Evolutionary conservation across 805 yeast species (phyloP), one percentile per base, ranked within the genome.

Genomic region (Torulaspora quercuum): DNA sequence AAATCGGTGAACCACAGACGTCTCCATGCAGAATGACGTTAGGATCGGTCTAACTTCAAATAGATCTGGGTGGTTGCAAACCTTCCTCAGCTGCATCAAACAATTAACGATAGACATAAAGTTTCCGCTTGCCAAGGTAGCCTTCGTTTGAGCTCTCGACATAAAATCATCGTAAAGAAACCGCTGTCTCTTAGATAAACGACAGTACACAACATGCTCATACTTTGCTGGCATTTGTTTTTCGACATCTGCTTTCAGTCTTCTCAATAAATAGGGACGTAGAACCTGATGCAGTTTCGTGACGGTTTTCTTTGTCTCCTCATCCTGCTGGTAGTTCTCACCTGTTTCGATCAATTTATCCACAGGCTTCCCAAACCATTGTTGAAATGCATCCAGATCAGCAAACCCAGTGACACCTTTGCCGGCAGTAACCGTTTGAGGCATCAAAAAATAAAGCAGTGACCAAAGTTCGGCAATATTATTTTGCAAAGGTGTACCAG

Each of bases 181-280:
- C 42, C 97, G 67, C 58, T 92, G 99, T 46, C 99, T 75, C 52
- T 92, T 88, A 1, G 97, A 88, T 29, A 92, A 65, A 17, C 95
- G 75, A 65, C 98, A 94, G 57, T 84, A 86, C 5, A 92, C 80
- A 41, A 92, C 80, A 59, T 92, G 99, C 59, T 92, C 99, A 59
- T 88, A 85, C 55, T 92, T 92, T 0, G 84, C 96, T 1, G 99
- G 99, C 98, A 92, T 92, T 62, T 92, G 98, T 55, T 90, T 88
- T 53, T 92, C 99, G 9, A 92, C 99, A 62, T 92, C 99, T 13
- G 85, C 87, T 58, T 92, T 92, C 55, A 92, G 72, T 47, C 99
- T 78, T 59, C 99, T 78, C 42, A 92, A 67, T 25, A 92, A 66
- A 53, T 90, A 92, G 0, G 99, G 99, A 46, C 98, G 75, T 48